Conservation (phyloP, 1,139 yeast species). For the Pichia sp. region DNA sequence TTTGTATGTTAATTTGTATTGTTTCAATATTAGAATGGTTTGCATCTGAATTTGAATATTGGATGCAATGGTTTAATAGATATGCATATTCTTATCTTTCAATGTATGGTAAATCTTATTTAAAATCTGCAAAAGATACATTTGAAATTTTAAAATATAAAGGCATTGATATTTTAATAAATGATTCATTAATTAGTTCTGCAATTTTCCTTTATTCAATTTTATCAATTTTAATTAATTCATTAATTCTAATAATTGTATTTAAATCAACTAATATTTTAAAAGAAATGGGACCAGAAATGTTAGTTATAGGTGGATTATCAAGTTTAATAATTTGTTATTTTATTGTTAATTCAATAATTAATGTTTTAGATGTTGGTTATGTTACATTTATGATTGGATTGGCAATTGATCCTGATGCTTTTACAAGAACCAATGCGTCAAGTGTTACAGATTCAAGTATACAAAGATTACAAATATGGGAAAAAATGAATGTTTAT, state of each 20-base stretch:
- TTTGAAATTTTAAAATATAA: constrained; percentile 71
- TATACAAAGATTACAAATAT: constrained; percentile 58
- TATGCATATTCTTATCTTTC: constrained; percentile 88
- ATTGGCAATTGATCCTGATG: constrained; percentile 81
- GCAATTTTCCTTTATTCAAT: constrained; percentile 69
- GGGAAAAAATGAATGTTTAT: constrained; percentile 61
- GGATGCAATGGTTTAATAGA: constrained; percentile 80
- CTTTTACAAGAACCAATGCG: constrained; percentile 35
- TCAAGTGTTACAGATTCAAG: constrained; percentile 6
- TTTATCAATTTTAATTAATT: constrained; percentile 57
- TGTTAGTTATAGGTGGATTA: constrained; percentile 73
- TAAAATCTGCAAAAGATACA: constrained; percentile 74
- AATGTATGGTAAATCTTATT: constrained; percentile 74
- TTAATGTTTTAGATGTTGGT: constrained; percentile 69
- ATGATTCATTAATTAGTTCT: constrained; percentile 78
- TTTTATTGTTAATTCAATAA: constrained; percentile 69
- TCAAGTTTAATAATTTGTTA: constrained; percentile 69
- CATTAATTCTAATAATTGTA: constrained; percentile 27
- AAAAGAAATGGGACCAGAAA: constrained; percentile 56
- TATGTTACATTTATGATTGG: constrained; percentile 83
- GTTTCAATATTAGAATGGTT: constrained; percentile 46
- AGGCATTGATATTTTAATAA: constrained; percentile 81
- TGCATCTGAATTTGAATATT: constrained; percentile 65
- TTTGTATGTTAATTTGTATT: constrained; percentile 25
- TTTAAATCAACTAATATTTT: constrained; percentile 32